Evolutionary conservation across 805 yeast genomes (phyloP), one percentile per base, ranked within the genome.

Genomic region (Zygosaccharomyces bisporus): DNA sequence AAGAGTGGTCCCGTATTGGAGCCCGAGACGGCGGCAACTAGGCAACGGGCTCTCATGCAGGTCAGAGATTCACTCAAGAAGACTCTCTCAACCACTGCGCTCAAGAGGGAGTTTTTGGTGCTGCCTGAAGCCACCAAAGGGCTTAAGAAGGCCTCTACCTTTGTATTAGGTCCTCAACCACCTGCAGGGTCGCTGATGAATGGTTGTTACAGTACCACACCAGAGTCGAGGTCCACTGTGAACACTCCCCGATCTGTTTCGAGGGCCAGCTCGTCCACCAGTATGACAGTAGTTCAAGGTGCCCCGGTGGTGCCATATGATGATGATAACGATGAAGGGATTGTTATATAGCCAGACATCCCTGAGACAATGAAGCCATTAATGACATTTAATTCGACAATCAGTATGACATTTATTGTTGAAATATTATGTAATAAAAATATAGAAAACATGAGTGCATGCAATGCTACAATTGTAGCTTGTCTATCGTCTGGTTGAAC

Each of bases 151-250:
- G 54, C 59, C 32, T 61, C 67, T 0, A 63, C 67, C 2, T 63
- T 63, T 38, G 55, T 45, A 13, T 40, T 63, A 13, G 66, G 55
- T 33, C 66, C 67, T 9, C 47, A 48, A 38, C 64, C 66, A 6
- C 65, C 67, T 21, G 33, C 38, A 4, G 47, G 46, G 18, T 54
- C 64, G 2, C 44, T 62, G 43, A 63, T 63, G 68, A 60, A 62
- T 41, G 68, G 68, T 14, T 48, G 60, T 14, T 61, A 50, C 32
- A 56, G 66, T 39, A 53, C 55, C 10, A 57, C 63, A 19, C 68
- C 68, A 6, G 63, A 60, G 42, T 44, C 58, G n/a, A 43, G 41
- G 25, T 60, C 66, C 4, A 59, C 54, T 36, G 58, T 59, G 23
- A 50, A 48, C 21, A 59, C 60, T 3, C 68, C 68, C 19, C 52